Evolutionary conservation across 768 basidiomycete species (phyloP), one percentile per base, ranked within the genome.

Genomic region (Mycena haematopus): DNA sequence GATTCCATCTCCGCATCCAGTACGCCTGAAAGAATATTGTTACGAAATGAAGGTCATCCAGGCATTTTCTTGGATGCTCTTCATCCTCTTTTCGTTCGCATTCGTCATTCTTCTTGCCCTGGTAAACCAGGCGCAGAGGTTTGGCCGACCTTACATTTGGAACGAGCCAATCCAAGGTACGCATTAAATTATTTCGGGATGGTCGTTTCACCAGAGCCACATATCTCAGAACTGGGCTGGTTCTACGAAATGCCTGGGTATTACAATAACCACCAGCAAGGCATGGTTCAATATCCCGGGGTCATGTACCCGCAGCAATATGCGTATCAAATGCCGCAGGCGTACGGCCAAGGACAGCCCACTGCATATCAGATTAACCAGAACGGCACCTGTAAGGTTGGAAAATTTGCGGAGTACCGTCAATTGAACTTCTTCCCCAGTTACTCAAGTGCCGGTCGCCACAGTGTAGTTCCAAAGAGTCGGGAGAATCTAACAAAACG

Each of bases 1-100:
- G 63, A 63, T 66, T 50, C 10, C 31, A 53, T 29, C 47, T 11
- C 54, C 46, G n/a, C 55, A 7, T 17, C 13, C 40, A 92, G 92
- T 84, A 58, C 82, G 83, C 53, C 74, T 75, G 9, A 77, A 78
- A 66, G 72, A 76, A 27, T 92, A 82, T 66, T 93, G 92, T 72
- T 89, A 90, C 72, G 84, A 91, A 70, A 90, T 92, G 88, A 91
- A 89, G 74, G 86, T 87, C 49, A 80, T 91, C 35, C 84, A 92
- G 66, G 90, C 89, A 2, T 84, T 93, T 71, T 92, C 91, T 0
- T 93, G 92, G 92, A 79, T 84, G 70, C 75, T 85, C 54, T 93
- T 92, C 69, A 78, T 79, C 60, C 67, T 82, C 50, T 79, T 83
- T 58, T 57, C 71, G 1, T 68, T 82, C 60, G 87, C 85, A 60